A percentile compares a stretch with the other conserved stretches of the same genome.
These are phyloP conservation scores for Tilletia horrida DNA, from an alignment of 1,284 basidiomycete species.

Conservation along the genomic window DNA sequence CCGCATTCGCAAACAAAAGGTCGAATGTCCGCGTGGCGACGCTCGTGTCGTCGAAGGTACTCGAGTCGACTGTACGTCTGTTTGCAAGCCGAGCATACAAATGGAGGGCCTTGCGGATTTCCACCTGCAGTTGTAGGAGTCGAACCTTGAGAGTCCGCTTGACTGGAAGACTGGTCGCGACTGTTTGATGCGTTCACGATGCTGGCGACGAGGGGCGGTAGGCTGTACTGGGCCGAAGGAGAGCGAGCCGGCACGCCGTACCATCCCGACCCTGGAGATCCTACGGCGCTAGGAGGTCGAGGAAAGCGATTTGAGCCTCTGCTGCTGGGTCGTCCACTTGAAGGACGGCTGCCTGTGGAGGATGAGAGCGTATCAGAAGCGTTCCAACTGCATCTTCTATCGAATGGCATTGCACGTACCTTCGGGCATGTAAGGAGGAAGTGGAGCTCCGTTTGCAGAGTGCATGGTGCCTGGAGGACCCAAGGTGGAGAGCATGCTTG, in stretches of 20 bases:
- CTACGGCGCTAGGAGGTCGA: background rate
- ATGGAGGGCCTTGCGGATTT: slow-evolving; percentile 43
- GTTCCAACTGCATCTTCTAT: no score
- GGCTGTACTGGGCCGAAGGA: background rate
- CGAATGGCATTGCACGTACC: background rate
- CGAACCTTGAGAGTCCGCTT: background rate
- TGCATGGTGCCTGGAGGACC: slow-evolving; percentile 9
- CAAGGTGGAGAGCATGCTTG: slow-evolving; percentile 2
- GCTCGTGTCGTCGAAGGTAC: slow-evolving; percentile 51
- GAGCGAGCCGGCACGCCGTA: background rate
- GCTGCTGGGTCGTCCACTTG: background rate
- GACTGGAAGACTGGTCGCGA: background rate
- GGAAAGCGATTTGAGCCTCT: background rate
- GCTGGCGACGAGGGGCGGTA: background rate
- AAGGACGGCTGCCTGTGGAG: background rate
- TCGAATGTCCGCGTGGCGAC: slow-evolving; percentile 52
- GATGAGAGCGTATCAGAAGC: background rate
- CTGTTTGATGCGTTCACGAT: background rate
- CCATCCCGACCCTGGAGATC: background rate
- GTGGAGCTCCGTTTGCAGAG: slow-evolving; percentile 5
- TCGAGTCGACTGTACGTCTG: slow-evolving; percentile 53
- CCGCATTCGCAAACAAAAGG: slow-evolving; percentile 53
- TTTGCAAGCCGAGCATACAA: slow-evolving; percentile 50
- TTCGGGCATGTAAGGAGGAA: slow-evolving; percentile 6
- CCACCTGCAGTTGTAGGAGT: background rate